phyloP scores from a whole-genome alignment of 805 yeast species.

The Candida rishiriensis region DNA sequence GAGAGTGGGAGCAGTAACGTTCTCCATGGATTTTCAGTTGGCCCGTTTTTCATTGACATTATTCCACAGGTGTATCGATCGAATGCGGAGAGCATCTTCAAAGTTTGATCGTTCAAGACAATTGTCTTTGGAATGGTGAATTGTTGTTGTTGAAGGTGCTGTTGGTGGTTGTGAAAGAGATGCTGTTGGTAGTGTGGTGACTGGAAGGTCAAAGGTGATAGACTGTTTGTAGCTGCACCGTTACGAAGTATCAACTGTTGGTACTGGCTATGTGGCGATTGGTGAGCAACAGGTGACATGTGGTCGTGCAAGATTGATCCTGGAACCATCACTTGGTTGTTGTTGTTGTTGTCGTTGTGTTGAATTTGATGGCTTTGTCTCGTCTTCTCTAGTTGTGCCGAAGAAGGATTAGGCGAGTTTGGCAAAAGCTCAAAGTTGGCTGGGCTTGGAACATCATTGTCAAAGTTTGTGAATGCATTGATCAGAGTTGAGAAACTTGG shows the following conservation, averaged over 20 bases:
- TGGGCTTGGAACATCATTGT: conserved; percentile 23
- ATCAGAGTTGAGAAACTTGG: conserved; percentile 26
- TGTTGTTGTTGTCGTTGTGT: background rate
- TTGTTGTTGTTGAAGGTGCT: background rate
- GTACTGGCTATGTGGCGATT: no score
- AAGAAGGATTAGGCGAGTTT: conserved; percentile 4
- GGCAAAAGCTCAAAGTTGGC: conserved; percentile 17
- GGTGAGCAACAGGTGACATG: background rate
- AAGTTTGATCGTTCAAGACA: conserved; percentile 25
- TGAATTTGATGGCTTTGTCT: background rate
- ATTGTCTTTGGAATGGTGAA: conserved; percentile 18
- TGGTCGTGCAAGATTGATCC: conserved; percentile 9
- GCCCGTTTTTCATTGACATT: conserved; percentile 62
- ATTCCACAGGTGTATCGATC: conserved; percentile 46
- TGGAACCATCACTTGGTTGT: conserved; percentile 8
- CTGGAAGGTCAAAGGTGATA: conserved; percentile 4
- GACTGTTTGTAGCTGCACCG: no score
- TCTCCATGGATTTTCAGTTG: conserved; percentile 67
- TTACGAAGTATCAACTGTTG: no score
- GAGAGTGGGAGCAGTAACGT: conserved; percentile 53
- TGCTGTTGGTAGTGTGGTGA: no score
- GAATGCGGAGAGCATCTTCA: conserved; percentile 33
- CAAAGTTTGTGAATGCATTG: conserved; percentile 26
- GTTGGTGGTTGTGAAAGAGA: no score
- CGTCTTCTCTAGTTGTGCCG: background rate